Evolutionary conservation across 805 yeast genomes (phyloP), one percentile per base, ranked within the genome.

Genomic region (Wickerhamiella slavikovae): DNA sequence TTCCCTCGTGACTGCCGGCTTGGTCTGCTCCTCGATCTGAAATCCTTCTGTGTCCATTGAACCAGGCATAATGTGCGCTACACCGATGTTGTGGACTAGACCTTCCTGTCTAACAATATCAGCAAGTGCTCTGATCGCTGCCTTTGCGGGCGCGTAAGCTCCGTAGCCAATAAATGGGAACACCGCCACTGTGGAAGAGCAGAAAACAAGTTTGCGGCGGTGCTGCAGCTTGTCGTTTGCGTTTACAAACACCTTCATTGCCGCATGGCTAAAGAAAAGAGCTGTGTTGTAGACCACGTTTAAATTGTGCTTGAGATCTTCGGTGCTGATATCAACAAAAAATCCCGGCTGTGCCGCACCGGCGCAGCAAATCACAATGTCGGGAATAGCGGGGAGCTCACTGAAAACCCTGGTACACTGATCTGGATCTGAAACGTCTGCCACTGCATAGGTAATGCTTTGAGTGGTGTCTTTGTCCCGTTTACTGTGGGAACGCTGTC

Each of bases 111-210:
- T 68, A 31, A 89, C 52, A 4, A 75, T 58, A 28, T 75, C 76
- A 0, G 82, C 71, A 10, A 89, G 54, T 0, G 92, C 57, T 42
- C 77, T 63, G 11, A 85, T 48, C 0, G 94, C 93, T 0, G 79
- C 73, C 48, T 89, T 89, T 39, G 71, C 51, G 1, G 99, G 98
- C 0, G 89, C 83, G 47, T 89, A 89, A 42, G 79, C 85, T 1
- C 71, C 64, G 48, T 89, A 89, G 0, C 99, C 99, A 25, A 80
- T 76, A 44, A 85, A 74, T 4, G 94, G 80, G 55, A 68, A 85
- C 39, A 74, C 68, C 2, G 91, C 82, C 7, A 74, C 68, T 3
- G 71, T 76, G 2, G 93, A 78, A 0, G 93, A 76, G 42, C 64
- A 72, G 35, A 60, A 64, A 15, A 69, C 67, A 39, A 69, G 62